phyloP scores from a whole-genome alignment of 2,329 filamentous ascomycete species.

The Aspergillus candidus region DNA sequence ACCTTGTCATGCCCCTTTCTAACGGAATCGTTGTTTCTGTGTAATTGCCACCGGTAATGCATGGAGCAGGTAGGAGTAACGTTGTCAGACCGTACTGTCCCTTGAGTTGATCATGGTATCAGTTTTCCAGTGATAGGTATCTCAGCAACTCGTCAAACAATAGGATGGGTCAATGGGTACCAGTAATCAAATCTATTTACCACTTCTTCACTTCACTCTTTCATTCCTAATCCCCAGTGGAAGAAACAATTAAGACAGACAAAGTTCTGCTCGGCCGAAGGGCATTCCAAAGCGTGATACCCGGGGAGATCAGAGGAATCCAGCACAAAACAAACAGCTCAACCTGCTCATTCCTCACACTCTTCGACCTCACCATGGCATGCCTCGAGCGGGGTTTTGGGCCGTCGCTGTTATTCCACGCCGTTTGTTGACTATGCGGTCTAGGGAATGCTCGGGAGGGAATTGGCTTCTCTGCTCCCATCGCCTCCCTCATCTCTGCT shows the following conservation, averaged over 20 bases:
- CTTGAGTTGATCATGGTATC: too few relatives aligned
- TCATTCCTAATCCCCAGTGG: too few relatives aligned
- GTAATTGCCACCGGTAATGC: too few relatives aligned
- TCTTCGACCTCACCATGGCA: constrained; percentile 9
- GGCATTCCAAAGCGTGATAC: constrained; percentile 12
- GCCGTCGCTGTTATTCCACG: constrained; percentile 1
- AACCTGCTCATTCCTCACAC: constrained; percentile 14
- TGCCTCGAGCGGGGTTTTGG: constrained; percentile 3
- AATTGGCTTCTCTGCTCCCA: constrained; percentile 4
- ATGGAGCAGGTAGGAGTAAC: too few relatives aligned
- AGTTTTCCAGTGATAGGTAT: background rate
- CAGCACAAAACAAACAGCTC: constrained; percentile 15
- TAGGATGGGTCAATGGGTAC: too few relatives aligned
- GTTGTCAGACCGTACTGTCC: too few relatives aligned
- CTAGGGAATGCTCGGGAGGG: constrained; percentile 1
- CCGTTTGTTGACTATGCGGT: constrained; percentile 5
- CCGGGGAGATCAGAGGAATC: constrained; percentile 15
- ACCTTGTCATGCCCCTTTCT: too few relatives aligned
- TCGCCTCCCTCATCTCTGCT: constrained; percentile 10
- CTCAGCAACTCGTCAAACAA: too few relatives aligned
- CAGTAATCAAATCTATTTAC: too few relatives aligned
- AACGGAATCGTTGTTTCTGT: too few relatives aligned
- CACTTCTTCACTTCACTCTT: too few relatives aligned
- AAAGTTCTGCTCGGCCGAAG: constrained; percentile 2
- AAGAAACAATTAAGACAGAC: background rate